phyloP scores from a whole-genome alignment of 108 stramenopile species.

The Conticribra guillardii region DNA sequence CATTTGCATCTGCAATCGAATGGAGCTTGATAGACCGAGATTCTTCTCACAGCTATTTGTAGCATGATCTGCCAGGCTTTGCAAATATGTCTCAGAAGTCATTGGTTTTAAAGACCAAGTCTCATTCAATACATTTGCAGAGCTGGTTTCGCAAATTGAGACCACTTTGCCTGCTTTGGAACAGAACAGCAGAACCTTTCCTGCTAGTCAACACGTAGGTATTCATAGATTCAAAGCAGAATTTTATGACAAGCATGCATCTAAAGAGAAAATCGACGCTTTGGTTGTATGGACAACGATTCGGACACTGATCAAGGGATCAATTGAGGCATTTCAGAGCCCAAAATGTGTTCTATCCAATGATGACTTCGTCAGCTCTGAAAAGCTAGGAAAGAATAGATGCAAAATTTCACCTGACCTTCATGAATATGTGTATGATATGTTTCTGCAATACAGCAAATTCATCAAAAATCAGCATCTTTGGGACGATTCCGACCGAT shows the following conservation, averaged over 20 bases:
- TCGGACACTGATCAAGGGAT: constrained; percentile 67
- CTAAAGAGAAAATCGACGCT: constrained; percentile 34
- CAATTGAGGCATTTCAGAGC: constrained; percentile 56
- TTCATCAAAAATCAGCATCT: constrained; percentile 26
- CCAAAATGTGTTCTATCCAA: constrained; percentile 19
- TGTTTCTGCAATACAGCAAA: constrained; percentile 51
- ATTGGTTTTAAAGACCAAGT: constrained; percentile 22
- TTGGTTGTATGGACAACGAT: constrained; percentile 64
- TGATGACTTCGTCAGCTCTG: constrained; percentile 54
- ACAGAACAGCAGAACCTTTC: too few relatives aligned
- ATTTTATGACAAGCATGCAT: constrained; percentile 8
- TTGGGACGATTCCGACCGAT: constrained; percentile 67
- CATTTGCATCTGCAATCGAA: constrained; percentile 54
- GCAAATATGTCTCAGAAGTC: constrained; percentile 46
- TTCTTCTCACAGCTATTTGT: constrained; percentile 60
- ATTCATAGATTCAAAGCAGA: too few relatives aligned
- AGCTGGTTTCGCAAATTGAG: too few relatives aligned
- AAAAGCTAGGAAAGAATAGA: constrained; percentile 47
- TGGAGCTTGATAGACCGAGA: constrained; percentile 55
- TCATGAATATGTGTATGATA: constrained; percentile 35
- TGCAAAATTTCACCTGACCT: constrained; percentile 47
- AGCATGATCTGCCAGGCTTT: constrained; percentile 51
- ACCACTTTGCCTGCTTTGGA: too few relatives aligned
- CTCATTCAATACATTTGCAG: constrained; percentile 49
- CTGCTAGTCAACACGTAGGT: too few relatives aligned